Evolutionary conservation across 2,329 filamentous ascomycete species (phyloP).

Genomic region (Diaporthe sp.): DNA sequence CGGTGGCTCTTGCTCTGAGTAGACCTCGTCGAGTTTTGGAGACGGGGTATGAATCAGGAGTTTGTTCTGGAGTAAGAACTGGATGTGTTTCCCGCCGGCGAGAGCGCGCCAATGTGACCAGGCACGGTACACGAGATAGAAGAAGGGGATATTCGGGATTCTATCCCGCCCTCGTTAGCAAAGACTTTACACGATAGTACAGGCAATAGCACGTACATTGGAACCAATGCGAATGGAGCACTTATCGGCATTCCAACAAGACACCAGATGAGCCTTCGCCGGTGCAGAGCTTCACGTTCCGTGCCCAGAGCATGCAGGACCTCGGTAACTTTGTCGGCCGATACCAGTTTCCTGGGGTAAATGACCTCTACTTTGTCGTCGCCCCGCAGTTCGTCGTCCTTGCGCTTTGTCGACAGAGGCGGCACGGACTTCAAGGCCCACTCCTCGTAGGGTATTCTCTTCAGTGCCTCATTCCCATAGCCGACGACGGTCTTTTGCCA

Average conservation of each 20-base stretch:
- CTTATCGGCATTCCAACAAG: conserved; percentile 86
- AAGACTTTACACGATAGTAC: conserved; percentile 1
- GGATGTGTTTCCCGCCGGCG: conserved; percentile 85
- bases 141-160: conserved; percentile 95
- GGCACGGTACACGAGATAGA: conserved; percentile 91
- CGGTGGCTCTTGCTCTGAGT: conserved; percentile 58
- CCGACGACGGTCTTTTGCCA: conserved; percentile 91
- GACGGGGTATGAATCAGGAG: conserved; percentile 78
- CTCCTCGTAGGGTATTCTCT: conserved; percentile 94
- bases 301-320: conserved; percentile 81
- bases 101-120: conserved; percentile 94
- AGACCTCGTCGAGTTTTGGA: conserved; percentile 80
- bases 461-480: conserved; percentile 88
- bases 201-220: conserved; percentile 74
- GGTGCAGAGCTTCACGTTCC: conserved; percentile 85
- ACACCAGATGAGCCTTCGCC: conserved; percentile 83
- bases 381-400: conserved; percentile 73
- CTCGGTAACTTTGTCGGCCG: conserved; percentile 71
- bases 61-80: conserved; percentile 83
- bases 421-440: conserved; percentile 98
- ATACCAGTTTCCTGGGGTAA: conserved; percentile 81
- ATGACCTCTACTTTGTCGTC: conserved; percentile 79
- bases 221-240: conserved; percentile 85
- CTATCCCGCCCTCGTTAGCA: conserved; percentile 58
- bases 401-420: conserved; percentile 77